Conservation (phyloP, 2,329 filamentous ascomycete genomes). For the Colletotrichum tamarilloi region DNA sequence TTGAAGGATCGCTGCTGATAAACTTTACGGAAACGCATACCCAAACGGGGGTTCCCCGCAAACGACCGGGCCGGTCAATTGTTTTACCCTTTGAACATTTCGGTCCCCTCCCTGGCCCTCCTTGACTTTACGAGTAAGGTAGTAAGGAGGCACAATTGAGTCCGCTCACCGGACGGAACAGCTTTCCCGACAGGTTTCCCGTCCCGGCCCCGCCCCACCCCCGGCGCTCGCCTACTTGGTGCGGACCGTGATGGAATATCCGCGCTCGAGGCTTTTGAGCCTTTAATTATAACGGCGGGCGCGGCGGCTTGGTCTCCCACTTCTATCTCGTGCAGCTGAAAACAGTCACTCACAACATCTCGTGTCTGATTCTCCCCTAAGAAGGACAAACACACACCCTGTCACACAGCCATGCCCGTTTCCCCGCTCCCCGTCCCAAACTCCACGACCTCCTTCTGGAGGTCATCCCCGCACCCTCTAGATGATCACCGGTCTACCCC, state of each 20-base stretch:
- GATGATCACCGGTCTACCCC: constrained; percentile 36
- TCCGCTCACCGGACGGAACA: neutral
- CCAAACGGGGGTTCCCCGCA: neutral
- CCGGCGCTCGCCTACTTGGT: neutral
- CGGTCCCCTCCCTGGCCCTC: neutral
- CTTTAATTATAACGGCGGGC: constrained; percentile 4
- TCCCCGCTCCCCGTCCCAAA: constrained; percentile 34
- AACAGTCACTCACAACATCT: neutral
- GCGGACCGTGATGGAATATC: neutral
- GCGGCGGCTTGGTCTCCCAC: neutral
- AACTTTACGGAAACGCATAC: neutral
- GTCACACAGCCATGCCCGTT: constrained; percentile 9
- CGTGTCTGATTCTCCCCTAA: neutral
- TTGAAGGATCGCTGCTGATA: neutral
- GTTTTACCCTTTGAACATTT: neutral
- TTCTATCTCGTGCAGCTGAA: neutral
- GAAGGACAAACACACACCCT: neutral
- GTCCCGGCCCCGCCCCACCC: neutral
- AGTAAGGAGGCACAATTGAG: neutral
- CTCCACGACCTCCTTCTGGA: constrained; percentile 37
- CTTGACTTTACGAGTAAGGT: neutral
- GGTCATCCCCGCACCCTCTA: constrained; percentile 29
- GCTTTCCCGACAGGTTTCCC: neutral
- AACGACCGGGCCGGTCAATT: neutral
- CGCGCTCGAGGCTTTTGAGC: neutral